A percentile compares a stretch with the other conserved stretches of the same genome.
phyloP scores from a whole-genome alignment of 2,329 filamentous ascomycete genomes.

The Ophiostoma montium region DNA sequence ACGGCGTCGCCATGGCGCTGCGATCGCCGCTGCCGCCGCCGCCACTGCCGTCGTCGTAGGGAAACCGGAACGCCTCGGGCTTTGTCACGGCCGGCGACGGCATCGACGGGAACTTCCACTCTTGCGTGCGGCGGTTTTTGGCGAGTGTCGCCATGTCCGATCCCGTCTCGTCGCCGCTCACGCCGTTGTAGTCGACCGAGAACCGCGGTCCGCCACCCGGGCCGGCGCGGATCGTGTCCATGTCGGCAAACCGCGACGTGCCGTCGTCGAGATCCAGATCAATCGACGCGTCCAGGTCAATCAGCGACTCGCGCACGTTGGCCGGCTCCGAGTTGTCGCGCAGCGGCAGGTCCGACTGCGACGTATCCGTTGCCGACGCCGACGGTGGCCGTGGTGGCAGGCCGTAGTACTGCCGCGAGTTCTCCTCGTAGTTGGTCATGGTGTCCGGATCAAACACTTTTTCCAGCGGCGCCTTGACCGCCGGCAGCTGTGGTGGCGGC shows the following conservation, averaged over 20 bases:
- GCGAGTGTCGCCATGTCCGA: slow-evolving; percentile 39
- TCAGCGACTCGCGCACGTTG: slow-evolving; percentile 46
- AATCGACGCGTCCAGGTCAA: slow-evolving; percentile 45
- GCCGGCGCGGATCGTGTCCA: slow-evolving; percentile 43
- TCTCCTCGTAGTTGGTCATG: slow-evolving; percentile 49
- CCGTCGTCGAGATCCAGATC: slow-evolving; percentile 33
- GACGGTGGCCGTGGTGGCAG: slow-evolving; percentile 25
- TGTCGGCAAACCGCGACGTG: slow-evolving; percentile 45
- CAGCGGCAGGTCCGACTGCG: slow-evolving; percentile 39
- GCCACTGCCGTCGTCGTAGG: slow-evolving; percentile 21
- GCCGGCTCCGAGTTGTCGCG: slow-evolving; percentile 39
- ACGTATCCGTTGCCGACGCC: neutral
- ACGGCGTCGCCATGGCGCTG: slow-evolving; percentile 4
- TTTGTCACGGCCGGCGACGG: slow-evolving; percentile 33
- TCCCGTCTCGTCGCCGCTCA: slow-evolving; percentile 34
- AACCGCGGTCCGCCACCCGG: slow-evolving; percentile 24
- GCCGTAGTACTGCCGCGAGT: slow-evolving; percentile 47
- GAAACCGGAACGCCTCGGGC: slow-evolving; percentile 32
- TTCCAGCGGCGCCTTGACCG: slow-evolving; percentile 44
- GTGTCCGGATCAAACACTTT: slow-evolving; percentile 55
- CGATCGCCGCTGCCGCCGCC: neutral
- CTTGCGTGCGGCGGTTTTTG: slow-evolving; percentile 27
- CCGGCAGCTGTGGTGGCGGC: slow-evolving; percentile 44
- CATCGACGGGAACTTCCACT: slow-evolving; percentile 41
- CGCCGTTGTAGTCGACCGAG: slow-evolving; percentile 38